These are phyloP conservation scores for Tympanopsis confertula DNA, from an alignment of 2,329 filamentous ascomycete species.

Conservation along the genomic window DNA sequence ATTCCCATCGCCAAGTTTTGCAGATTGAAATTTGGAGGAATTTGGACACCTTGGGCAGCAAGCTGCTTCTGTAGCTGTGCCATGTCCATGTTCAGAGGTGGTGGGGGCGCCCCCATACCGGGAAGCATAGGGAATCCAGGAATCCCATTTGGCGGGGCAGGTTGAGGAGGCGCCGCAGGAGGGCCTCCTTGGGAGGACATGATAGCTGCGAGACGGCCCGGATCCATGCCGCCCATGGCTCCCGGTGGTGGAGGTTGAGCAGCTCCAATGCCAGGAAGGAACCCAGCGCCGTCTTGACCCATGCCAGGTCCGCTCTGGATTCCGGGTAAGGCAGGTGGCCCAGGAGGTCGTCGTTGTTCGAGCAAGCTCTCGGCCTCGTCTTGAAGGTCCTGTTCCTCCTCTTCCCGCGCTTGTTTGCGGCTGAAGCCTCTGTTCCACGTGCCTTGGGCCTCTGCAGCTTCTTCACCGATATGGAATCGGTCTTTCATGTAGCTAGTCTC, in stretches of 20 bases:
- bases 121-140: conserved; percentile 1
- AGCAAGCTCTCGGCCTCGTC: conserved; percentile 56
- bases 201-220: background rate
- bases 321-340: background rate
- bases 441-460: conserved; percentile 54
- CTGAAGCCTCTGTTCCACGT: conserved; percentile 44
- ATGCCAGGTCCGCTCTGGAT: background rate
- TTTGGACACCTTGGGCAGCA: background rate
- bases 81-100: background rate
- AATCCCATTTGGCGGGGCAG: background rate
- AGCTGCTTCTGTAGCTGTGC: conserved; percentile 1
- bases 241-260: background rate
- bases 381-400: conserved; percentile 51
- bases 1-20: background rate
- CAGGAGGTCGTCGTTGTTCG: conserved; percentile 33
- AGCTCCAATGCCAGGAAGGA: background rate
- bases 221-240: background rate
- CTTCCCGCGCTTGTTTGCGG: conserved; percentile 43
- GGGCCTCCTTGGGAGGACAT: background rate
- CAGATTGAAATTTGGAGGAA: background rate
- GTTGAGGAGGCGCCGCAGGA: background rate
- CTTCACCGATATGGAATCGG: conserved; percentile 56
- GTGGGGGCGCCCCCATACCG: background rate
- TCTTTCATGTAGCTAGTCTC: conserved; percentile 52
- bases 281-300: background rate